Base-by-base conservation (phyloP, 768 basidiomycete species). In the Calocybe cyanea region DNA sequence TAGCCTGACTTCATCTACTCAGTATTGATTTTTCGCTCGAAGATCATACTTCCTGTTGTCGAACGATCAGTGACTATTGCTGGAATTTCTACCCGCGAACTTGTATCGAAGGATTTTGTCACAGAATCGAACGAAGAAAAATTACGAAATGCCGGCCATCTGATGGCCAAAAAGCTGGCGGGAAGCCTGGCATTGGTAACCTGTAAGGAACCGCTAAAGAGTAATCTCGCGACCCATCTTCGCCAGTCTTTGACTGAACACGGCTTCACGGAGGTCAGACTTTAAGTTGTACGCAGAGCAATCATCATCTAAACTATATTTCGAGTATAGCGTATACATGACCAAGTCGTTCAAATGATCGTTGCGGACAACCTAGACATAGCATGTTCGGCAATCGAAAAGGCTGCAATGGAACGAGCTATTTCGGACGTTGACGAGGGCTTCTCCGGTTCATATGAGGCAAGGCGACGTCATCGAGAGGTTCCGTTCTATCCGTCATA, bases 31-130 rank as follows among this genome's bases (percentile, higher is more conserved):
- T 5, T 31, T 17, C 18, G 24, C 30, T 4, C 25, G 1, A 52
- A 92, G 85, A 97, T 98, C 48, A 94, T 99, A 55, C 73, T 94
- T 14, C 96, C 96, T 4, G 95, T 99, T 41, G 94, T 99, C 18
- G 96, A 99, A 57, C 81, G 96, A 42, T 97, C 94, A 17, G 96
- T 97, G 18, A 98, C 96, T 0, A 98, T 99, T 53, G 95, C 95
- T 9, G 92, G 93, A 19, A 98, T 98, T 53, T 98, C 96, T 11
- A 95, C 95, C 14, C 77, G 93, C 31, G 96, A 99, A 61, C 73
- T 99, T 8, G 91, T 96, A 15, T 79, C 85, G 37, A 98, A 98
- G 67, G 96, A 99, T 63, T 99, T 94, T 53, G 92, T 87, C 2
- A 91, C 89, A 41, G 96, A 99, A 52, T 72, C 83, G 19, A 90